Percentiles rank a stretch among this genome's conserved stretches.
Evolutionary conservation across 2,329 filamentous ascomycete species (phyloP).

Genomic region (Pseudonectria foliicola): DNA sequence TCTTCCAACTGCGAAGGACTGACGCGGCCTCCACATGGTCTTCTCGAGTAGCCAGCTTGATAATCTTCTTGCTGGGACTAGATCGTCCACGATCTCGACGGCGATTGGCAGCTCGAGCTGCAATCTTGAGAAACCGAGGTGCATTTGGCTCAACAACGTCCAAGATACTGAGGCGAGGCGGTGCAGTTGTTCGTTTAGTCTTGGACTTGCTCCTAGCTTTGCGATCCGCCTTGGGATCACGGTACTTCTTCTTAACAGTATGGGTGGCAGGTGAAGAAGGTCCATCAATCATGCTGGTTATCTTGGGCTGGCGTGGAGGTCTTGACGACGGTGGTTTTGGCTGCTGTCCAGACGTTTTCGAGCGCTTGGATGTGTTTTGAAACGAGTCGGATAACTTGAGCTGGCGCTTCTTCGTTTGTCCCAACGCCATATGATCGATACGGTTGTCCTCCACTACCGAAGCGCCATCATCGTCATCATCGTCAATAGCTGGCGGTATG

Average conservation of each 20-base stretch:
- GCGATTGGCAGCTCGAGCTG: conserved; percentile 48
- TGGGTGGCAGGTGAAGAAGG: conserved; percentile 4
- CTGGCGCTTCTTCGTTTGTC: conserved; percentile 31
- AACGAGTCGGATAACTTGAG: conserved; percentile 21
- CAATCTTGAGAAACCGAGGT: conserved; percentile 53
- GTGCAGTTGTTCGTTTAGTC: conserved; percentile 7
- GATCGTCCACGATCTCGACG: conserved; percentile 44
- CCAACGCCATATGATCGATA: conserved; percentile 44
- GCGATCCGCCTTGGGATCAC: conserved; percentile 5
- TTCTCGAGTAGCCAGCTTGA: conserved; percentile 52
- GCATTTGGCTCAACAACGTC: conserved; percentile 48
- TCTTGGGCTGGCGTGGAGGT: conserved; percentile 23
- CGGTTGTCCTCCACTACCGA: conserved; percentile 43
- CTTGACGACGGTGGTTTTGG: conserved; percentile 14
- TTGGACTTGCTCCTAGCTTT: conserved; percentile 5
- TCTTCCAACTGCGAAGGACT: conserved; percentile 48
- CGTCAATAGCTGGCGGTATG: conserved; percentile 3
- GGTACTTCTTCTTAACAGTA: conserved; percentile 12
- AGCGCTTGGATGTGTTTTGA: conserved; percentile 19
- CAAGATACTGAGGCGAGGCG: conserved; percentile 53
- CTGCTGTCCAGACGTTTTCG: conserved; percentile 11
- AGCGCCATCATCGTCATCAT: conserved; percentile 23
- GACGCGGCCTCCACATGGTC: conserved; percentile 53
- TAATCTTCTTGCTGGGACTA: conserved; percentile 48
- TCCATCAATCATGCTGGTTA: conserved; percentile 23